These are phyloP conservation scores for Calonectria leucothoes DNA, from an alignment of 2,329 filamentous ascomycete genomes.

Conservation along the genomic window DNA sequence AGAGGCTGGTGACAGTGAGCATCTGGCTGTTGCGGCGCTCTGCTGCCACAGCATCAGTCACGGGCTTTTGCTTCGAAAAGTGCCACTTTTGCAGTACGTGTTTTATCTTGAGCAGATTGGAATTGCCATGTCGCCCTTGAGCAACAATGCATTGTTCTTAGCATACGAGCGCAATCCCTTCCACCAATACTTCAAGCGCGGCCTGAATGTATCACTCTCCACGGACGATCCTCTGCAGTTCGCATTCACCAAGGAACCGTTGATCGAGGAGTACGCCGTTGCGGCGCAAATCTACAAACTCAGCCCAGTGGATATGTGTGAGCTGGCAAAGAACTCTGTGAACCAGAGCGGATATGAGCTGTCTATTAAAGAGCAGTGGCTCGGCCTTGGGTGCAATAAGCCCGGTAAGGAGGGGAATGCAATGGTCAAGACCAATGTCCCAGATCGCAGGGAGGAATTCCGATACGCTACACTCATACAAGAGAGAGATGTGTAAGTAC, in stretches of 20 bases:
- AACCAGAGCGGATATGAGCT: conserved; percentile 94
- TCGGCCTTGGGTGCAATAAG: conserved; percentile 81
- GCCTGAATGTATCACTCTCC: conserved; percentile 93
- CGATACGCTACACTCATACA: conserved; percentile 86
- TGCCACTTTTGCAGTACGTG: conserved; percentile 93
- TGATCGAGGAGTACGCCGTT: conserved; percentile 98
- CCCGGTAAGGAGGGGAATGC: conserved; percentile 88
- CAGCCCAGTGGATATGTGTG: conserved; percentile 97
- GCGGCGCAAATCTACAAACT: conserved; percentile 99
- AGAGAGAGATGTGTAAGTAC: conserved; percentile 83
- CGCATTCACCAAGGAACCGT: conserved; percentile 96
- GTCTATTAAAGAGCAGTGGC: conserved; percentile 89
- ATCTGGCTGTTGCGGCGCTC: conserved; percentile 89
- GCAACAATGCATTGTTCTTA: conserved; percentile 96
- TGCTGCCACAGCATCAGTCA: conserved; percentile 98
- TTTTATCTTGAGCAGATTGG: conserved; percentile 99
- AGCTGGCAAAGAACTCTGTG: conserved; percentile 95
- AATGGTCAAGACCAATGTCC: conserved; percentile 96
- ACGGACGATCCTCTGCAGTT: conserved; percentile 98
- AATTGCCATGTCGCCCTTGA: conserved; percentile 98
- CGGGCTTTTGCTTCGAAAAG: conserved; percentile 90
- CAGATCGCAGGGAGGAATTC: conserved; percentile 91
- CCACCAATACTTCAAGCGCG: conserved; percentile 93
- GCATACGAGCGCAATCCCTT: conserved; percentile 98
- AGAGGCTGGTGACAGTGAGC: conserved; percentile 96